These are phyloP conservation scores for Rhizopogon rudus DNA, from an alignment of 768 basidiomycete species.

Conservation along the genomic window DNA sequence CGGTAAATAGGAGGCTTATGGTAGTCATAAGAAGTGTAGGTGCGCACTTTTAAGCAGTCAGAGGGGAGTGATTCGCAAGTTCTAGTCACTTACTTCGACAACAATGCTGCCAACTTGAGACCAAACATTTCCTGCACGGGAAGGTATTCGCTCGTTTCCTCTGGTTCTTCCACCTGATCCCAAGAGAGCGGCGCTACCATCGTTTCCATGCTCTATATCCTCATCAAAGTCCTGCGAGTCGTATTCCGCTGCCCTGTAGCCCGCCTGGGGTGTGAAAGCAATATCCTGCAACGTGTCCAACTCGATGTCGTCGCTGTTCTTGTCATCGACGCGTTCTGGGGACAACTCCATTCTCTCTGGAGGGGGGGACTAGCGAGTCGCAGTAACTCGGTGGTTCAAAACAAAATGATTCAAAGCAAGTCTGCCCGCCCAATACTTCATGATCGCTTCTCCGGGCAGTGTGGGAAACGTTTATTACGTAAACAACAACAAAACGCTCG, in stretches of 20 bases:
- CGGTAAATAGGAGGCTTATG: conserved; percentile 82
- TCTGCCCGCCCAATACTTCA: no score
- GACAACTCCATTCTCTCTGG: neutral
- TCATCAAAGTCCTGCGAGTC: conserved; percentile 30
- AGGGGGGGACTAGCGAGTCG: neutral
- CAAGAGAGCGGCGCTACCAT: conserved; percentile 43
- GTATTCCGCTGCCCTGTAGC: conserved; percentile 15
- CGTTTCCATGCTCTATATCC: conserved; percentile 30
- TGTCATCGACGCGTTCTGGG: neutral
- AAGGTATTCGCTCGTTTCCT: conserved; percentile 19
- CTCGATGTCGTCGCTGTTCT: conserved; percentile 22
- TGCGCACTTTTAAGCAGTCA: conserved; percentile 52
- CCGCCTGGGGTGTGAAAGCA: conserved; percentile 16
- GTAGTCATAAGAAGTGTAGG: conserved; percentile 86
- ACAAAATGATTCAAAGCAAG: neutral
- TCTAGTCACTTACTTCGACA: conserved; percentile 51
- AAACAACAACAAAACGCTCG: conserved; percentile 22
- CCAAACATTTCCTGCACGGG: conserved; percentile 34
- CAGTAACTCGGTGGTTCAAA: neutral
- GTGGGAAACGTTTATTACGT: conserved; percentile 23
- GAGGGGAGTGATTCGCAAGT: neutral
- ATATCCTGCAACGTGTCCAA: conserved; percentile 27
- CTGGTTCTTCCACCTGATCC: conserved; percentile 24
- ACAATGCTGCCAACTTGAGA: conserved; percentile 57
- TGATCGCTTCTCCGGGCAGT: neutral